Evolutionary conservation across 805 yeast genomes (phyloP).

Genomic region (Kodamaea laetipori): DNA sequence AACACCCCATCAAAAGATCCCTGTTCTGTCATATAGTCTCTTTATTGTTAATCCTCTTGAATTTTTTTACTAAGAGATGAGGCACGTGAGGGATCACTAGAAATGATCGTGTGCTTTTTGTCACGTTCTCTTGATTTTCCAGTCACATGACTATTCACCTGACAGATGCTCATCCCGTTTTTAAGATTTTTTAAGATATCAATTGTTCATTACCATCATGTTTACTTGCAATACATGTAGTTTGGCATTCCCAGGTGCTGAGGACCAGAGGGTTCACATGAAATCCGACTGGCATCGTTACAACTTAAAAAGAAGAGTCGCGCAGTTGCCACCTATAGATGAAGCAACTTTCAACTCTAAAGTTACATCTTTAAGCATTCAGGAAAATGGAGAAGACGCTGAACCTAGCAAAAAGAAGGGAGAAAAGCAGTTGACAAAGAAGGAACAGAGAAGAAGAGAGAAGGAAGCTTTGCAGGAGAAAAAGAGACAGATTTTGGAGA

Average conservation of each 20-base stretch:
- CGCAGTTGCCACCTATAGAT: conserved; percentile 31
- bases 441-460: conserved; percentile 51
- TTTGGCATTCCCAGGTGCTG: conserved; percentile 39
- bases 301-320: conserved; percentile 46
- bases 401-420: conserved; percentile 22
- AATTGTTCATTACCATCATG: conserved; percentile 9
- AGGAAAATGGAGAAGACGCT: conserved; percentile 18
- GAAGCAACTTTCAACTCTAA: conserved; percentile 26
- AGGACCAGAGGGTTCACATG: conserved; percentile 45
- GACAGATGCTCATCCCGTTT: conserved; percentile 8
- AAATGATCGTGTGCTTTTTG: conserved; percentile 6
- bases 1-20: conserved; percentile 25
- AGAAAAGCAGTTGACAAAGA: conserved; percentile 44
- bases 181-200: background rate
- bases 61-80: conserved; percentile 3
- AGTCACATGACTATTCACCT: conserved; percentile 4
- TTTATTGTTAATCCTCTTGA: background rate
- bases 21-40: conserved; percentile 15
- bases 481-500: conserved; percentile 49
- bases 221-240: conserved; percentile 46
- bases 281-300: conserved; percentile 50
- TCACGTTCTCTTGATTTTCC: background rate
- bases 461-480: conserved; percentile 52
- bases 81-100: too few species aligned
- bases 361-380: conserved; percentile 21